A percentile compares a stretch with the other conserved stretches of the same genome.
Conservation (phyloP, 352 stramenopile genomes). For the Phytophthora citrophthora region DNA sequence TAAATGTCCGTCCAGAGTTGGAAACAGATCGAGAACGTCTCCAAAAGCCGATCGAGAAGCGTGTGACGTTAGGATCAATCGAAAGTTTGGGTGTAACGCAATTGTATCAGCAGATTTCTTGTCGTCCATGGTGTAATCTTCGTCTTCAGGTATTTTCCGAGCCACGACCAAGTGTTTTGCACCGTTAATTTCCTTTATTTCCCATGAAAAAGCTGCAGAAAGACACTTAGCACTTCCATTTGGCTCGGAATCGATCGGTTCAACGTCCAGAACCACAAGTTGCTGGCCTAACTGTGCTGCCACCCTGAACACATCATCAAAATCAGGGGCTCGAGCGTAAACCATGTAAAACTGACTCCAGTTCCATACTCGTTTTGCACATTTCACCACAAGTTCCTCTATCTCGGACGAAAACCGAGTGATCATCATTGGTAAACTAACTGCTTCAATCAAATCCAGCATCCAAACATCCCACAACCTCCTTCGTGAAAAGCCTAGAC, state of each 20-base stretch:
- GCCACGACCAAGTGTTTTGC: slow-evolving; percentile 11
- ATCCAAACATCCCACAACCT: slow-evolving; percentile 52
- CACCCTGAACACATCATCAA: slow-evolving; percentile 36
- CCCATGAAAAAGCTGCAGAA: slow-evolving; percentile 43
- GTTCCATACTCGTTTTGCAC: slow-evolving; percentile 44
- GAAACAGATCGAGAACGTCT: slow-evolving; percentile 39
- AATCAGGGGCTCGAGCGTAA: slow-evolving; percentile 36
- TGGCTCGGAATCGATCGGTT: slow-evolving; percentile 44
- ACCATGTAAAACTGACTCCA: slow-evolving; percentile 59
- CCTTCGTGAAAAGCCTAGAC: slow-evolving; percentile 48
- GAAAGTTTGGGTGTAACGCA: slow-evolving; percentile 46
- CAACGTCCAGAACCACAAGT: slow-evolving; percentile 63
- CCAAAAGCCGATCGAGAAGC: slow-evolving; percentile 40
- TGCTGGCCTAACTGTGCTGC: slow-evolving; percentile 59
- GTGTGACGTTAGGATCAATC: slow-evolving; percentile 53
- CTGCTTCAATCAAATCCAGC: slow-evolving; percentile 36
- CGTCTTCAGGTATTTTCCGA: background rate
- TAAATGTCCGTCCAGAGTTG: slow-evolving; percentile 40
- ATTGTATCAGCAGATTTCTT: slow-evolving; percentile 11
- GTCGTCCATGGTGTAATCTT: background rate
- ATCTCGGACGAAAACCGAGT: slow-evolving; percentile 46
- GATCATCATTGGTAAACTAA: slow-evolving; percentile 41
- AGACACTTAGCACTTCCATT: slow-evolving; percentile 14
- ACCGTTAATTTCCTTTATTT: slow-evolving; percentile 21
- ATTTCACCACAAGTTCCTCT: slow-evolving; percentile 52